Conservation (phyloP, 2,329 filamentous ascomycete species). For the Cadophora sp. region DNA sequence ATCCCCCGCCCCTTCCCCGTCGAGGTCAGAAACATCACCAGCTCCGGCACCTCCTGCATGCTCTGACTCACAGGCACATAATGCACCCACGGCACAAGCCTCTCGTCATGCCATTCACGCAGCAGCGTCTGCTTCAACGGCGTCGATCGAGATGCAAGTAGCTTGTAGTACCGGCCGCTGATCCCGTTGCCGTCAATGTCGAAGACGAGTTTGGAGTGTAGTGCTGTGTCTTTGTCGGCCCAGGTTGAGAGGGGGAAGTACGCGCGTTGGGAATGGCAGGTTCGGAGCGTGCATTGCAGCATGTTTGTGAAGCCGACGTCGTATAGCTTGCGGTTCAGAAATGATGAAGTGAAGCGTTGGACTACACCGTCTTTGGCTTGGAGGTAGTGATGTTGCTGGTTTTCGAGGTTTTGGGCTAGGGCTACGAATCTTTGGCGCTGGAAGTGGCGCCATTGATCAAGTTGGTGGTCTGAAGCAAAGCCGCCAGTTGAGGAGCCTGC, state of each 20-base stretch:
- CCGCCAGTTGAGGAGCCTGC: conserved; percentile 12
- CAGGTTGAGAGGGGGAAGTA: not conserved
- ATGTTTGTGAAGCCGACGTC: conserved; percentile 11
- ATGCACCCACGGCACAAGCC: conserved; percentile 77
- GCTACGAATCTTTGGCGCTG: conserved; percentile 19
- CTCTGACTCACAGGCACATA: conserved; percentile 80
- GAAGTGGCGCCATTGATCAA: not conserved
- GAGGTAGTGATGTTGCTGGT: not conserved
- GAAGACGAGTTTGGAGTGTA: conserved; percentile 14
- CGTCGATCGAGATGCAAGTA: not conserved
- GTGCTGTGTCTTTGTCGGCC: conserved; percentile 1
- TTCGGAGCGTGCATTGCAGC: not conserved
- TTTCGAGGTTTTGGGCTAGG: conserved; percentile 9
- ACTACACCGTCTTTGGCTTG: not conserved
- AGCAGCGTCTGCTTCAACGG: not conserved
- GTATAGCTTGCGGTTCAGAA: conserved; percentile 11
- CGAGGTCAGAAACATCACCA: conserved; percentile 74
- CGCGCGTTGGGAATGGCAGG: conserved; percentile 3
- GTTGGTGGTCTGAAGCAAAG: not conserved
- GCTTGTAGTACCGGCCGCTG: conserved; percentile 15
- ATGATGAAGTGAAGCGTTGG: not conserved
- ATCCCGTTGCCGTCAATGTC: conserved; percentile 20
- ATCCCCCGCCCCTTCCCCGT: conserved; percentile 67
- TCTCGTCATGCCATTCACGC: conserved; percentile 76
- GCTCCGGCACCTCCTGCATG: conserved; percentile 72